Base-by-base conservation (phyloP, 768 basidiomycete genomes). In the Rhodotorula babjevae region DNA sequence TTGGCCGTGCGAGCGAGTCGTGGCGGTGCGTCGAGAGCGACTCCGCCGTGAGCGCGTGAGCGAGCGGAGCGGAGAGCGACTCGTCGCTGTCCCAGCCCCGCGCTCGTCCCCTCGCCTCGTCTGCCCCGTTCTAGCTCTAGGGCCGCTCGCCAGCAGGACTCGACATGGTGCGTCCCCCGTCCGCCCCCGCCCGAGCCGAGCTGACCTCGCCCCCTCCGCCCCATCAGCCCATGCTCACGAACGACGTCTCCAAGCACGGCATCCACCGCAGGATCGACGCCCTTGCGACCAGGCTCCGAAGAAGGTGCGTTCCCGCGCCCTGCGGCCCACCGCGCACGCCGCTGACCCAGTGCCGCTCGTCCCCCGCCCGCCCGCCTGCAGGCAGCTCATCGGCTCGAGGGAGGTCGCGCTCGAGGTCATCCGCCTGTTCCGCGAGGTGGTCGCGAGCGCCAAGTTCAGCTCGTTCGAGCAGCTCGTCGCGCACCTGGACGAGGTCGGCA, bases 311-410 rank as follows among this genome's bases (percentile, higher is more conserved):
- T 44, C 47, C 49, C 2, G 23, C 50, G 50, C 33, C 19, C 49
- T 15, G 23, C 21, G 29, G 1, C 29, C 19, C 8, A 4, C 19
- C 40, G 7, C 33, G 6, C 44, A 15, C 33, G 23, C 9, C 29
- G 42, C 42, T 59, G 58, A 59, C 31, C 21, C n/a, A n/a, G n/a
- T n/a, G n/a, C n/a, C n/a, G n/a, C n/a, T n/a, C n/a, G n/a, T n/a
- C n/a, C n/a, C n/a, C n/a, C n/a, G n/a, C n/a, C 65, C 16, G 21
- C 47, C 15, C 57, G 61, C 40, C 10, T 2, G 40, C 80, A 96
- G 93, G 75, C 93, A 96, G 82, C 84, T 98, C 61, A 87, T 95
- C 69, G 95, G 96, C 44, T 94, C 95, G 19, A 87, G 90, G 68
- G 87, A 89, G 65, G 88, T 94, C 3, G 93, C 96, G 0, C 82